Conservation (phyloP, 495 filamentous ascomycete genomes). For the Hypoxylon intermedium region DNA sequence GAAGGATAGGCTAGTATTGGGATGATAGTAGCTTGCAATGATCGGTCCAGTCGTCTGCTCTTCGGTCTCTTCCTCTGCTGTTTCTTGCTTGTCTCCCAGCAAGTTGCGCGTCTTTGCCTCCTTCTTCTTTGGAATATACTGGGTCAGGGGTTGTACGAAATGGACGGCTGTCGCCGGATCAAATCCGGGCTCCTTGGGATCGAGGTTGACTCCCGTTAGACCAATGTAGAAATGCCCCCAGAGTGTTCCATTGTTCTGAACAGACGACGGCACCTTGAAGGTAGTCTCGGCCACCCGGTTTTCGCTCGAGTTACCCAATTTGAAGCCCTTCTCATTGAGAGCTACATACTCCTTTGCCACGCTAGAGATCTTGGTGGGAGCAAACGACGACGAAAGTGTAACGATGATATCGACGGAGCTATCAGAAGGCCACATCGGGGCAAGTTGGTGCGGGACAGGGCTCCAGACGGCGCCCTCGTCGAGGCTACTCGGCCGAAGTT, state of each 20-base stretch:
- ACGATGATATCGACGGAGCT: conserved; percentile 82
- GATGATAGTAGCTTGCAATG: conserved; percentile 88
- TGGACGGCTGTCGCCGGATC: conserved; percentile 78
- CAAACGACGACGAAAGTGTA: conserved; percentile 78
- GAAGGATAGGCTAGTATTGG: conserved; percentile 88
- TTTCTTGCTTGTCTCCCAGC: conserved; percentile 65
- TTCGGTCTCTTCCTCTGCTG: conserved; percentile 55
- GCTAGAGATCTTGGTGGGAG: conserved; percentile 69
- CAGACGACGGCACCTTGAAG: conserved; percentile 76
- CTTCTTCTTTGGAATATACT: conserved; percentile 93
- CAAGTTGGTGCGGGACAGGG: conserved; percentile 74
- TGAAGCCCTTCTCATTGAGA: conserved; percentile 80
- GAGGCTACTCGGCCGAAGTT: conserved; percentile 64
- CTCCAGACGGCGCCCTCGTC: conserved; percentile 71
- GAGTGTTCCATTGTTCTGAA: conserved; percentile 90
- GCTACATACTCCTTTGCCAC: conserved; percentile 66
- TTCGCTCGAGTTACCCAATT: conserved; percentile 81
- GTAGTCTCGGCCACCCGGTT: conserved; percentile 77
- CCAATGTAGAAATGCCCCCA: conserved; percentile 93
- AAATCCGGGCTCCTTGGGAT: conserved; percentile 74
- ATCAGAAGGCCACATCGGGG: conserved; percentile 86
- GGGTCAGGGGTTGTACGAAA: conserved; percentile 83
- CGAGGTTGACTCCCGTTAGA: conserved; percentile 73
- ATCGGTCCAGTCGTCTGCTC: conserved; percentile 66
- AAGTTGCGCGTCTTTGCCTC: conserved; percentile 88